Conservation (phyloP, 2,329 filamentous ascomycete genomes). For the Paraphaeosphaeria sporulosa region DNA sequence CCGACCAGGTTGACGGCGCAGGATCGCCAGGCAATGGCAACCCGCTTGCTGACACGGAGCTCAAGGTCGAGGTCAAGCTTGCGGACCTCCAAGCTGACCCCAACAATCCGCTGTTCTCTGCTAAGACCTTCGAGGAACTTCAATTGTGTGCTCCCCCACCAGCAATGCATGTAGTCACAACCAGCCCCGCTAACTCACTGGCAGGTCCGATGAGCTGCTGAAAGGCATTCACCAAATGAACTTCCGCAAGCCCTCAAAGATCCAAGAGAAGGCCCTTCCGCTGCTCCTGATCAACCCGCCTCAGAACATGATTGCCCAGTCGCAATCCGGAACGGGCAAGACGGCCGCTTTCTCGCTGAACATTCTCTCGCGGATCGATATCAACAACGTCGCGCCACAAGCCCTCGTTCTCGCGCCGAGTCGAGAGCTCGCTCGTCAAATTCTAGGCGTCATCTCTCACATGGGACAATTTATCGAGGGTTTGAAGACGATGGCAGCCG, state of each 20-base stretch:
- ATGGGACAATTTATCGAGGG: conserved; percentile 86
- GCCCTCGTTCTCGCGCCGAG: conserved; percentile 90
- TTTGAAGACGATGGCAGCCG: conserved; percentile 79
- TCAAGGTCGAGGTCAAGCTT: conserved; percentile 91
- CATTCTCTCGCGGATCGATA: conserved; percentile 85
- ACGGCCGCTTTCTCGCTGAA: conserved; percentile 96
- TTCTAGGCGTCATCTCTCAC: conserved; percentile 80
- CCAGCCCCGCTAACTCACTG: background rate
- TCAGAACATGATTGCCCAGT: conserved; percentile 94
- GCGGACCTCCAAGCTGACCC: conserved; percentile 87
- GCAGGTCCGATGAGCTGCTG: conserved; percentile 53
- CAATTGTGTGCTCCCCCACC: conserved; percentile 71
- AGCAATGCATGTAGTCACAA: background rate
- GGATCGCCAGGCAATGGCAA: conserved; percentile 50
- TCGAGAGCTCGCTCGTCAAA: conserved; percentile 93
- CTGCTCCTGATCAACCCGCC: conserved; percentile 88
- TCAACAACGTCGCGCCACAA: conserved; percentile 75
- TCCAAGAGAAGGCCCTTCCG: conserved; percentile 93
- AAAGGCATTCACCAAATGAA: conserved; percentile 79
- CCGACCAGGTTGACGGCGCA: conserved; percentile 57
- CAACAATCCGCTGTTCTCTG: conserved; percentile 86
- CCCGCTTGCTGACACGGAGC: conserved; percentile 72
- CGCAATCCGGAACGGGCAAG: conserved; percentile 98
- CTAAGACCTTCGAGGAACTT: conserved; percentile 83
- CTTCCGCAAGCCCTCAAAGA: conserved; percentile 96